Base-by-base conservation (phyloP, 2,329 filamentous ascomycete genomes). In the Plenodomus lindquistii region DNA sequence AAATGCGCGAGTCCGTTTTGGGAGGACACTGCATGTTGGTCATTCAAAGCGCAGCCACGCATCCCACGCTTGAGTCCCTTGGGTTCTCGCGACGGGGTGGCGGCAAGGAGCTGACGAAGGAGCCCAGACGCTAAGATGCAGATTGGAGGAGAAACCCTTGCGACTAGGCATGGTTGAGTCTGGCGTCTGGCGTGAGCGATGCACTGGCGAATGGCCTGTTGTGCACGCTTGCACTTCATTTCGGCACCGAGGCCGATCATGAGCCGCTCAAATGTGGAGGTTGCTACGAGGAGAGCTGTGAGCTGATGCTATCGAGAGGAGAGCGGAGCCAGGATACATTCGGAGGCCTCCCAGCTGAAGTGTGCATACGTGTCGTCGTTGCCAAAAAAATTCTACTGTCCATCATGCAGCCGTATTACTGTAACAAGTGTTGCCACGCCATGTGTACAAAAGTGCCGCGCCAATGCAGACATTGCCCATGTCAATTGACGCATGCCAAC, bases 311-410 rank as follows among this genome's bases (percentile, higher is more conserved):
- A 42, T 40, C 40, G 40, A 55, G 52, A 18, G 16, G 18, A 37
- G 8, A 37, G 35, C 18, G 35, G 18, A 37, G 16, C 35, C 8
- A 18, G 35, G 16, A 18, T 37, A 16, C 35, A 37, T 18, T 37
- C 16, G 13, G 15, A 18, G 16, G 18, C 42, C 45, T 48, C 24
- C 38, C 50, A 38, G 50, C 35, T 44, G 48, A 50, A 44, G 59
- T 51, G 50, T 63, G 62, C 55, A 54, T 62, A 61, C 57, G 58
- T 61, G 60, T 65, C 59, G 57, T 56, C 57, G 44, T 52, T n/a
- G 49, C 29, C 56, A 55, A 44, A 41, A 54, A 57, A 52, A 54
- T 52, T 37, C 43, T 37, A 44, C 46, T 43, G 6, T 6, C 11
- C 27, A 31, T 31, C 27, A 31, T 31, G 27, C 27, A 31, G 27